Percentiles rank a stretch among this genome's conserved stretches.
phyloP scores from a whole-genome alignment of 176 grass and related monocot species.

The Pharus latifolius region DNA sequence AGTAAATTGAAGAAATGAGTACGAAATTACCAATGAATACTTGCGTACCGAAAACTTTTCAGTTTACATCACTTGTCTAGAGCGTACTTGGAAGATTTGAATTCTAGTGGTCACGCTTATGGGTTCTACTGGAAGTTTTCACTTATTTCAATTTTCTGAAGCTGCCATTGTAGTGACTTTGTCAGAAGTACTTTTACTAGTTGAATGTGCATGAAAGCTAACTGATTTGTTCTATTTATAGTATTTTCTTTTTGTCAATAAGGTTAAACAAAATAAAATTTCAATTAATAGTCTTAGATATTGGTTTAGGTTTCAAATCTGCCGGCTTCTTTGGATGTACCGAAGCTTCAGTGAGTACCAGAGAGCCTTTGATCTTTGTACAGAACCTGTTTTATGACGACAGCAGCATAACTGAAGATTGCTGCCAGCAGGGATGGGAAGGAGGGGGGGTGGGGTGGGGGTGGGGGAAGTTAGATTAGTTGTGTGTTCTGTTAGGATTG shows the following conservation, averaged over 20 bases:
- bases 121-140: neutral
- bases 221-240: neutral
- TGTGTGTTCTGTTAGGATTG: neutral
- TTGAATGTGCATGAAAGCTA: neutral
- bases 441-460: neutral
- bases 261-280: neutral
- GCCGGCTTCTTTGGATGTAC: neutral
- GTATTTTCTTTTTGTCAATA: neutral
- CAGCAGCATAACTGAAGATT: too few relatives aligned
- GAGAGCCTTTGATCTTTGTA: neutral
- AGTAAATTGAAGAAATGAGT: conserved; percentile 5
- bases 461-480: neutral
- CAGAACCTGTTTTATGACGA: neutral
- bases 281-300: neutral
- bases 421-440: neutral
- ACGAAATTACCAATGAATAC: neutral
- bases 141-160: neutral
- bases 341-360: neutral
- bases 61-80: neutral
- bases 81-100: neutral
- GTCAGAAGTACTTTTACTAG: conserved; percentile 6
- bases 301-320: neutral
- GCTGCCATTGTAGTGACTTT: neutral
- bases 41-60: neutral
- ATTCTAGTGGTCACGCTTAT: neutral